These are phyloP conservation scores for Dothideomycetidae sp. DNA, from an alignment of 2,329 filamentous ascomycete genomes.

Conservation along the genomic window DNA sequence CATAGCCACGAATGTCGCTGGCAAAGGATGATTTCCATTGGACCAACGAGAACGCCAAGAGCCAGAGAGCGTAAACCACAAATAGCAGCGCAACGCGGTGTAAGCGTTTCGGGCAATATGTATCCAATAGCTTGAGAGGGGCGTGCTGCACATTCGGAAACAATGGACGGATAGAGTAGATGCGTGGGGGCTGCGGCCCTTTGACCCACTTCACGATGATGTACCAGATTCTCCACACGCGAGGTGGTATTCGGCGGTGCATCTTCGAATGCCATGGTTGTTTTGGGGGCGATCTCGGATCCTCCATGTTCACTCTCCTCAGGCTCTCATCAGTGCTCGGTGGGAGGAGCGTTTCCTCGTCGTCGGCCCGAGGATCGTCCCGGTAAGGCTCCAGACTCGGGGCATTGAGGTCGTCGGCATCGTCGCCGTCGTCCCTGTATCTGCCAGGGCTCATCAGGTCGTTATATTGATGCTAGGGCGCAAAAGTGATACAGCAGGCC, in stretches of 20 bases:
- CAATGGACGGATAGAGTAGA: slow-evolving; percentile 37
- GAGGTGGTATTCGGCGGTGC: slow-evolving; percentile 17
- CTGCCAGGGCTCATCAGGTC: slow-evolving; percentile 1
- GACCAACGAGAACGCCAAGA: slow-evolving; percentile 54
- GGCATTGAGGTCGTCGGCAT: slow-evolving; percentile 11
- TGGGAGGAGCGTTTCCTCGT: slow-evolving; percentile 17
- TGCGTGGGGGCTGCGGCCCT: slow-evolving; percentile 34
- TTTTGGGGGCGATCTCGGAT: slow-evolving; percentile 10
- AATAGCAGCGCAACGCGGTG: slow-evolving; percentile 47
- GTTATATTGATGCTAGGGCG: too few relatives aligned
- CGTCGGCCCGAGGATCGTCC: slow-evolving; percentile 18
- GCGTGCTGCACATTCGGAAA: slow-evolving; percentile 54
- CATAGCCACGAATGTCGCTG: slow-evolving; percentile 52
- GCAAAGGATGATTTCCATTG: slow-evolving; percentile 47
- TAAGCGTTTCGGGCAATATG: slow-evolving; percentile 43
- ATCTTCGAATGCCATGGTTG: slow-evolving; percentile 16
- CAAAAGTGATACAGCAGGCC: too few relatives aligned
- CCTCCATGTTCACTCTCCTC: slow-evolving; percentile 8
- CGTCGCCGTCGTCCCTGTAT: slow-evolving; percentile 9
- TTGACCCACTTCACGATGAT: slow-evolving; percentile 29
- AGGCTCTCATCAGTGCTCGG: slow-evolving; percentile 18
- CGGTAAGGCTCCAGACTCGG: slow-evolving; percentile 17
- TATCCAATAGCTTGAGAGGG: slow-evolving; percentile 50
- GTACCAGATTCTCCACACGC: slow-evolving; percentile 12
- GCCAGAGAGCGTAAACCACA: slow-evolving; percentile 51